These are phyloP conservation scores for Stagonosporopsis cucurbitacearum DNA, from an alignment of 2,329 filamentous ascomycete genomes.

Conservation along the genomic window DNA sequence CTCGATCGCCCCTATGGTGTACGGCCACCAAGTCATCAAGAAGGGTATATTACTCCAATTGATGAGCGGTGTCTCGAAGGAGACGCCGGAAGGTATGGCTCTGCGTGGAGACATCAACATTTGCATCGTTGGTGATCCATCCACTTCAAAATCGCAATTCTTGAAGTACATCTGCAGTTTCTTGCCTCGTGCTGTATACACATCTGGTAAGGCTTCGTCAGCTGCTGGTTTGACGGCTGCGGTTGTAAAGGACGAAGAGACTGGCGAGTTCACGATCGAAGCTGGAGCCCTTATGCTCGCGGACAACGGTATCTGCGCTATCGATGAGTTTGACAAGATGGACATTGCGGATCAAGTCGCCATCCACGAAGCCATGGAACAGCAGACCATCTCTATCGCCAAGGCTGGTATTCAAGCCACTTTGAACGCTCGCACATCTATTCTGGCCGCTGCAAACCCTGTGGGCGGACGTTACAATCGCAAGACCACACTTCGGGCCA, in stretches of 20 bases:
- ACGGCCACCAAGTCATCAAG: slow-evolving; percentile 96
- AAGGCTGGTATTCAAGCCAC: slow-evolving; percentile 99
- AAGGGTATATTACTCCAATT: slow-evolving; percentile 93
- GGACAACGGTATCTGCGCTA: slow-evolving; percentile 95
- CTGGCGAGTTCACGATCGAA: slow-evolving; percentile 98
- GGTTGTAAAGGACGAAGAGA: slow-evolving; percentile 97
- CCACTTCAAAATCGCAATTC: slow-evolving; percentile 97
- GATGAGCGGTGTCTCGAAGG: slow-evolving; percentile 93
- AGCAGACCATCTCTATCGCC: slow-evolving; percentile 98
- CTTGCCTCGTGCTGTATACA: slow-evolving; percentile 95
- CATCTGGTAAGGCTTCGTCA: slow-evolving; percentile 95
- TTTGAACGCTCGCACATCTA: slow-evolving; percentile 91
- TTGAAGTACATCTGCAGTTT: slow-evolving; percentile 98
- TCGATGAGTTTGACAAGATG: slow-evolving; percentile 99
- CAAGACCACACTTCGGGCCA: slow-evolving; percentile 88
- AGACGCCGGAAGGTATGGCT: slow-evolving; percentile 91
- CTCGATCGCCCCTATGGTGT: slow-evolving; percentile 95
- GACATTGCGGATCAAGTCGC: slow-evolving; percentile 96
- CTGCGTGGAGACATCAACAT: slow-evolving; percentile 98
- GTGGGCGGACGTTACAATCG: slow-evolving; percentile 97
- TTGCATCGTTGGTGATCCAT: slow-evolving; percentile 96
- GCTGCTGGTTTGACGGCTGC: slow-evolving; percentile 96
- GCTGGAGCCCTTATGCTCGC: slow-evolving; percentile 97
- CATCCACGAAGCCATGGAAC: slow-evolving; percentile 99
- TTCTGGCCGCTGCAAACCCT: slow-evolving; percentile 94